phyloP scores from a whole-genome alignment of 2,329 filamentous ascomycete species.

The Stagonosporopsis cucurbitacearum region DNA sequence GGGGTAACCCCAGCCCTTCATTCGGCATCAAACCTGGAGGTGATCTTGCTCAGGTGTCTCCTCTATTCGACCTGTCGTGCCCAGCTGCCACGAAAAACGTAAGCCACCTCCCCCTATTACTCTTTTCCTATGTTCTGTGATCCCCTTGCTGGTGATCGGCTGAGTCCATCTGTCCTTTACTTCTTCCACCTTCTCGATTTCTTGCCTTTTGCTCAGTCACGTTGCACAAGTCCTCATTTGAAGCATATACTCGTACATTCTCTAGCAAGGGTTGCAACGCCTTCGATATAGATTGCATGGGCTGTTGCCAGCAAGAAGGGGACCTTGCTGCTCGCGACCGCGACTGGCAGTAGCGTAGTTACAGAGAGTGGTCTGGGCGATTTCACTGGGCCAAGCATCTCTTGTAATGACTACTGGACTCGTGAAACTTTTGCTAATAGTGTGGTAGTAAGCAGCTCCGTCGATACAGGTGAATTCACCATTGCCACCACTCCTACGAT shows the following conservation, averaged over 20 bases:
- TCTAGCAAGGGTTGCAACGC: conserved; percentile 19
- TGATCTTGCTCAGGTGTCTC: conserved; percentile 37
- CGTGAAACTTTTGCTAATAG: neutral
- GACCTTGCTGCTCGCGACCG: conserved; percentile 9
- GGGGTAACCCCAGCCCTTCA: conserved; percentile 66
- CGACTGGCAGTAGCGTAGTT: conserved; percentile 22
- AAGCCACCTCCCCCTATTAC: conserved; percentile 31
- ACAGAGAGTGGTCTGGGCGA: conserved; percentile 19
- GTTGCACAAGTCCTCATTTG: conserved; percentile 22
- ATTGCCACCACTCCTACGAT: conserved; percentile 15
- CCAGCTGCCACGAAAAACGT: conserved; percentile 35
- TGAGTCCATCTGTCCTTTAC: conserved; percentile 30
- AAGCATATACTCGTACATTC: conserved; percentile 18
- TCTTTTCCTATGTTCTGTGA: conserved; percentile 26
- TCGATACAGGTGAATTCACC: conserved; percentile 21
- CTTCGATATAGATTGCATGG: conserved; percentile 31
- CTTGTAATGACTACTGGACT: neutral
- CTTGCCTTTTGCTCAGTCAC: conserved; percentile 16
- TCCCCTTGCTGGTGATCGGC: conserved; percentile 28
- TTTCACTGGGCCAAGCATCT: conserved; percentile 6
- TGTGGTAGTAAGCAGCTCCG: neutral
- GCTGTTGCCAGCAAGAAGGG: conserved; percentile 37
- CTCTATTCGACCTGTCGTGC: conserved; percentile 48
- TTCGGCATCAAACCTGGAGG: conserved; percentile 71
- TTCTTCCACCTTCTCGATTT: conserved; percentile 23